Evolutionary conservation across 768 basidiomycete species (phyloP).

Genomic region (Galerina sulciceps): DNA sequence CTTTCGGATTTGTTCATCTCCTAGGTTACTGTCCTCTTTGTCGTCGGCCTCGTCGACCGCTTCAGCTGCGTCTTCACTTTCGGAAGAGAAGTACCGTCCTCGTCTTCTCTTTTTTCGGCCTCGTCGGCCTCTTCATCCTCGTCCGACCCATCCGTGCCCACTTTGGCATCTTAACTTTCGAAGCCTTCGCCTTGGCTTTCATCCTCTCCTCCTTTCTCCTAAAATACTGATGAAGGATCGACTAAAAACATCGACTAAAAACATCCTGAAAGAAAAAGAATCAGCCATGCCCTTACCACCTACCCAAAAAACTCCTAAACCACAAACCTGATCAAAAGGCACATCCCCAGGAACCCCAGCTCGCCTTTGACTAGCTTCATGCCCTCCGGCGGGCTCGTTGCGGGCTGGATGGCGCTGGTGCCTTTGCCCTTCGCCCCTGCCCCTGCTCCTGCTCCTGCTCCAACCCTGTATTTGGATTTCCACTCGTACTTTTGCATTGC

Average conservation of each 20-base stretch:
- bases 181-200: constrained; percentile 51
- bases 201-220: constrained; percentile 68
- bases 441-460: constrained; percentile 31
- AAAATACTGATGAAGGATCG: constrained; percentile 94
- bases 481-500: constrained; percentile 33
- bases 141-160: constrained; percentile 36
- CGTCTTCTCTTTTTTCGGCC: too few species aligned
- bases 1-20: constrained; percentile 84
- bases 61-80: constrained; percentile 38
- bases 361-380: constrained; percentile 76
- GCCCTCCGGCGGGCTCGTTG: constrained; percentile 68
- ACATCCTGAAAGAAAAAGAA: neutral
- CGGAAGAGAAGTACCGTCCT: too few species aligned
- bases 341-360: constrained; percentile 73
- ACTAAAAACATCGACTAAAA: constrained; percentile 39
- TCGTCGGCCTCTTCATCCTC: constrained; percentile 40
- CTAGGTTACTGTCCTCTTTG: constrained; percentile 40
- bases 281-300: too few species aligned
- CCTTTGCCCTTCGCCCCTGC: constrained; percentile 45
- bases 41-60: constrained; percentile 39
- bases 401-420: constrained; percentile 92
- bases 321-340: constrained; percentile 80
- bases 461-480: too few species aligned
- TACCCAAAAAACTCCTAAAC: too few species aligned
- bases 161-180: constrained; percentile 40